Evolutionary conservation across 1,139 yeast genomes (phyloP), one percentile per base, ranked within the genome.

Genomic region (Zygosaccharomyces pseudobailii): DNA sequence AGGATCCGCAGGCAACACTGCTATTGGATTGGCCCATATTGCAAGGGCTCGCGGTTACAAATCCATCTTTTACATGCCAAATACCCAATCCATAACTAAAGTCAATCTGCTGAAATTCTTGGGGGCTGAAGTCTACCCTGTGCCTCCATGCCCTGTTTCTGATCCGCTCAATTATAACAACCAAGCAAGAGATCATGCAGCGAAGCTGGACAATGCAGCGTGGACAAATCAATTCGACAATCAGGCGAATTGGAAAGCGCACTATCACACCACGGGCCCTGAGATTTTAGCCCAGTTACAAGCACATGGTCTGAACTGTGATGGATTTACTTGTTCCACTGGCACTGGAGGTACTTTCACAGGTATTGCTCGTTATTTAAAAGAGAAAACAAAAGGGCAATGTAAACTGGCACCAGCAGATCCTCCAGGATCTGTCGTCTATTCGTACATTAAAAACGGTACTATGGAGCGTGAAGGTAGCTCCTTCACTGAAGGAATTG

Each of bases 161-260:
- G 84, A 87, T 65, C 95, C 95, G 3, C 74, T 79, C 63, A 87
- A 87, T 68, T 87, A 82, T 69, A 87, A 87, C 68, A 90, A 87
- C 66, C 87, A 84, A 66, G 96, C 96, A 21, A 76, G 76, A 61
- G 77, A 90, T 57, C 94, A 86, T 61, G 96, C 96, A 3, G 94
- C 86, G 56, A 56, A 68, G 25, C 67, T 83, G 50, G 78, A 75
- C 3, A 87, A 87, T 61, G 92, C 95, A 0, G 90, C 85, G 10
- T 88, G 96, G 96, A 88, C 96, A 10, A 83, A 87, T 65, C 96
- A 87, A 65, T 88, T 87, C 65, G 95, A 89, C 65, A 89, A 88
- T 65, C 67, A 76, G 38, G 95, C 94, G 54, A 88, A 89, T 68
- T 78, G 96, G 67, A 88, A 84, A 65, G 88, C 96, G 1, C 97